Evolutionary conservation across 257 asterid genomes (phyloP), one percentile per base, ranked within the genome.

Genomic region (Solanum bulbocastanum): DNA sequence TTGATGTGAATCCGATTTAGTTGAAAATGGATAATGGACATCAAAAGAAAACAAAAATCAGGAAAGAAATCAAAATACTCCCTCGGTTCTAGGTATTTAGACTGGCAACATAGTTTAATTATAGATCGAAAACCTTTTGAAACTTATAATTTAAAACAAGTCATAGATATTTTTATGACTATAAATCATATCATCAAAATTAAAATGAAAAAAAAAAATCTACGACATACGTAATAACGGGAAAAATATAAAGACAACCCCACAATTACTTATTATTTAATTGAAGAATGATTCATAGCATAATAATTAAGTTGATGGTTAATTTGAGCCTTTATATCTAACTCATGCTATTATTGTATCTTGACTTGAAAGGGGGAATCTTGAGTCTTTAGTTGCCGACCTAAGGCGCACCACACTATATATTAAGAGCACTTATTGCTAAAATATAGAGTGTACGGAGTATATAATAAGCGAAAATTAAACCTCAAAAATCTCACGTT

Each of bases 1-100:
- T 6, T 4, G 0, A 13, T 0, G 0, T 14, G 3, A 68, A 30
- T 27, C 2, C 3, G 0, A 30, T 30, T 68, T 13, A 68, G 3
- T 65, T 6, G 8, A 0, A 27, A 6, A 20, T 0, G 1, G 1
- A 3, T 14, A 69, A 16, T 71, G 14, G 1, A 8, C 78, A 16
- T 5, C n/a, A 15, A 8, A 8, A 71, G 13, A 33, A 71, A 32
- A 14, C 3, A 32, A 32, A 32, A 32, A 32, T 2, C 12, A 71
- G 10, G 40, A 71, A 32, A 33, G 13, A 71, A 71, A 71, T 16
- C 25, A 32, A 44, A 44, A 20, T 16, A 32, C 42, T 32, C 40
- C 4, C 39, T 69, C 1, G 3, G 6, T 71, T 3, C 6, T 16
- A 71, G 10, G 22, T 52, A 52, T 16, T 52, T 52, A 16, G n/a